These are phyloP conservation scores for Furcasterigmium furcatum DNA, from an alignment of 2,329 filamentous ascomycete species.

Conservation along the genomic window DNA sequence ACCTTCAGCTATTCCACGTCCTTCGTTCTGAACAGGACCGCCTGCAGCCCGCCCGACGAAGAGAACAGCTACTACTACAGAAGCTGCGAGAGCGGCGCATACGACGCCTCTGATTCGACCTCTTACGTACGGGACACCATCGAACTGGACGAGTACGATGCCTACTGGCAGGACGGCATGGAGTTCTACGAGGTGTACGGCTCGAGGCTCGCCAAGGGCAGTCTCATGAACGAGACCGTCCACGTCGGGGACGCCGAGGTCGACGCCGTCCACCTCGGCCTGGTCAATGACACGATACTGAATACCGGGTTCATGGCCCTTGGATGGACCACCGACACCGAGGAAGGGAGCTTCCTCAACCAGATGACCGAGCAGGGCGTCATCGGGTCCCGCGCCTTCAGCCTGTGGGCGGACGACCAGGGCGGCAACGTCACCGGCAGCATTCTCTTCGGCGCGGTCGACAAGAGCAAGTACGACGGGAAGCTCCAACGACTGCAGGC, in stretches of 20 bases:
- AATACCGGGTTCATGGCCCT: neutral
- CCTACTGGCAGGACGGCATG: neutral
- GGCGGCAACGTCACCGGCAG: neutral
- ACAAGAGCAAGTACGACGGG: slow-evolving; percentile 10
- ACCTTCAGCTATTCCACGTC: neutral
- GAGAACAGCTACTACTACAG: too few species aligned
- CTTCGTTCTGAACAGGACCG: neutral
- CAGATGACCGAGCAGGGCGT: slow-evolving; percentile 40
- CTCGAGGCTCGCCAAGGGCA: slow-evolving; percentile 37
- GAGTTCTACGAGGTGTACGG: neutral
- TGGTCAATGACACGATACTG: neutral
- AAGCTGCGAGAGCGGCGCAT: slow-evolving; percentile 3
- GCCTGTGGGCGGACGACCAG: slow-evolving; percentile 51
- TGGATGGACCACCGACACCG: neutral
- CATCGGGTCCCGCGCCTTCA: slow-evolving; percentile 64
- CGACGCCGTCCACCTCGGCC: slow-evolving; percentile 40
- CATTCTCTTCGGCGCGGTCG: slow-evolving; percentile 8
- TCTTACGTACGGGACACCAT: neutral
- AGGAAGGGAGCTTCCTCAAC: slow-evolving; percentile 49
- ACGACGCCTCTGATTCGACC: slow-evolving; percentile 40
- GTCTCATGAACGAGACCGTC: slow-evolving; percentile 40
- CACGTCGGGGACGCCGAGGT: neutral
- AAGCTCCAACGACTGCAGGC: slow-evolving; percentile 15
- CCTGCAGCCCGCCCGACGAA: neutral
- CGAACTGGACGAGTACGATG: too few species aligned